These are phyloP conservation scores for Polytrichum commune DNA, from an alignment of 225 moss, liverwort and hornwort species.

Conservation along the genomic window DNA sequence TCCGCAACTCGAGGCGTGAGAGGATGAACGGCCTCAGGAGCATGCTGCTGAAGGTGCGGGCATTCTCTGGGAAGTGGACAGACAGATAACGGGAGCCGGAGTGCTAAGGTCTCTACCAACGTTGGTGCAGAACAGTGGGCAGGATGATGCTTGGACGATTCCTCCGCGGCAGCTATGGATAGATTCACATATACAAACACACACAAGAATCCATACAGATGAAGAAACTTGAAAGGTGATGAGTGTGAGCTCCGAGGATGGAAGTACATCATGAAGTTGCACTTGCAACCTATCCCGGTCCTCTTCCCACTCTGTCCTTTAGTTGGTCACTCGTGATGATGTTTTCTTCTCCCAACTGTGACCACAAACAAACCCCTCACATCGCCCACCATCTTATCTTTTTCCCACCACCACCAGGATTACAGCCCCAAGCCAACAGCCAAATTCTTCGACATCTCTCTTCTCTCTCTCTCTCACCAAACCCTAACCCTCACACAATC, in stretches of 20 bases:
- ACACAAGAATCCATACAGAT: slow-evolving; percentile 28
- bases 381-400: too few species aligned
- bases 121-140: slow-evolving; percentile 43
- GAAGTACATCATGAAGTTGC: slow-evolving; percentile 53
- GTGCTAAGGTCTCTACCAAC: slow-evolving; percentile 16
- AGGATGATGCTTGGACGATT: slow-evolving; percentile 20
- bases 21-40: slow-evolving; percentile 12
- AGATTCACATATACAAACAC: slow-evolving; percentile 19
- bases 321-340: too few species aligned
- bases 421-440: too few species aligned
- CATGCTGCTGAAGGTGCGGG: slow-evolving; percentile 16
- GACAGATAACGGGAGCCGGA: slow-evolving; percentile 5
- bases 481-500: too few species aligned
- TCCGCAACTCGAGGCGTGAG: slow-evolving; percentile 46
- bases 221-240: slow-evolving; percentile 19
- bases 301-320: too few species aligned
- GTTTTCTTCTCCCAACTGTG: too few species aligned
- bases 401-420: too few species aligned
- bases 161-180: slow-evolving; percentile 28
- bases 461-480: too few species aligned
- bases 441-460: too few species aligned
- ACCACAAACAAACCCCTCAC: too few species aligned
- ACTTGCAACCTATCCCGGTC: neutral
- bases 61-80: slow-evolving; percentile 20
- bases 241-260: slow-evolving; percentile 27